phyloP scores from a whole-genome alignment of 805 yeast species.

The Pichia membranifaciens region DNA sequence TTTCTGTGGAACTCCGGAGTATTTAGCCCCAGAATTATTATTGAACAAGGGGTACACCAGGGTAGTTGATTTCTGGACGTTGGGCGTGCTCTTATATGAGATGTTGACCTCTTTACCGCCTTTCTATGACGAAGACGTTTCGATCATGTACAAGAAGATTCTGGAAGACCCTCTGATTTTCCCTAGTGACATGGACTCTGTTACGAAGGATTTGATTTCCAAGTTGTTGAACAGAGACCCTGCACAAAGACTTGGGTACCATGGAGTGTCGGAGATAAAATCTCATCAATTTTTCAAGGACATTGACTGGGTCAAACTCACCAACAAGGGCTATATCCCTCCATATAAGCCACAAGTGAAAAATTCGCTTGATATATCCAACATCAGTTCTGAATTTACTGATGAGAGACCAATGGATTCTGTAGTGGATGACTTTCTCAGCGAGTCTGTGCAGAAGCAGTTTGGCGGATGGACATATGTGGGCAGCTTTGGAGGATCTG shows the following conservation, averaged over 20 bases:
- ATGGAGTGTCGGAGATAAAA: slow-evolving; percentile 81
- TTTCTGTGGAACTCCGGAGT: slow-evolving; percentile 98
- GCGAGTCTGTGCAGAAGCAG: slow-evolving; percentile 94
- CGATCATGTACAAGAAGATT: slow-evolving; percentile 90
- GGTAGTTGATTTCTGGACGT: slow-evolving; percentile 98
- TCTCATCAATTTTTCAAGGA: slow-evolving; percentile 80
- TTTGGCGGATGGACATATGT: slow-evolving; percentile 99
- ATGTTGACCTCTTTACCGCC: slow-evolving; percentile 98
- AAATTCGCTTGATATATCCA: slow-evolving; percentile 82
- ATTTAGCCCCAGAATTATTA: slow-evolving; percentile 89
- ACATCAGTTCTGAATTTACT: slow-evolving; percentile 89
- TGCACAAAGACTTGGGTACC: slow-evolving; percentile 61
- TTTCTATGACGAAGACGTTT: slow-evolving; percentile 89
- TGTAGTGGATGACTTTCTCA: slow-evolving; percentile 85
- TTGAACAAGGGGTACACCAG: slow-evolving; percentile 92
- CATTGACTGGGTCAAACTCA: slow-evolving; percentile 81
- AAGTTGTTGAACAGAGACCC: slow-evolving; percentile 85
- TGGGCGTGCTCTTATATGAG: slow-evolving; percentile 88
- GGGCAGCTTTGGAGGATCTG: slow-evolving; percentile 36
- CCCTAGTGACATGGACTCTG: slow-evolving; percentile 81
- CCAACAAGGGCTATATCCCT: slow-evolving; percentile 84
- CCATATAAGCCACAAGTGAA: slow-evolving; percentile 92
- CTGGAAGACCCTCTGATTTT: slow-evolving; percentile 82
- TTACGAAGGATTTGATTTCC: slow-evolving; percentile 74
- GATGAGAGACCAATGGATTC: slow-evolving; percentile 91